Base-by-base conservation (phyloP, 768 basidiomycete genomes). In the Lentinula sp. region DNA sequence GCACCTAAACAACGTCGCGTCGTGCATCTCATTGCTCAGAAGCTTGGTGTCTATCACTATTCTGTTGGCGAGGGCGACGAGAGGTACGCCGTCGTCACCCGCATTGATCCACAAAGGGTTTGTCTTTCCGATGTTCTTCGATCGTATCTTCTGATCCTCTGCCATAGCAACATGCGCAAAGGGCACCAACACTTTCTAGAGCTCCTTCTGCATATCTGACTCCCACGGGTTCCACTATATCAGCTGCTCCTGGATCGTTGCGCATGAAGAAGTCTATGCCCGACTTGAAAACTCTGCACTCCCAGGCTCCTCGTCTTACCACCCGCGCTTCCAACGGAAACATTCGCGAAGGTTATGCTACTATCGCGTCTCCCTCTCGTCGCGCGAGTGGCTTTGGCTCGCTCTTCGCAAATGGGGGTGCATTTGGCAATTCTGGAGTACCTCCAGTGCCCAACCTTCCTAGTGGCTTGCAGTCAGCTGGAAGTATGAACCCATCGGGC, bases 181-280 rank as follows among this genome's bases (percentile, higher is more conserved):
- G 74, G 50, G 80, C 78, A 62, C 79, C 78, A 63, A 91, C 90
- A 18, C 81, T 93, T 66, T 88, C 88, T 23, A 88, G 92, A 51
- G 87, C 88, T 4, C 90, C 91, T 16, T 91, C 91, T 10, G 86
- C 89, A 8, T 93, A 92, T 70, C 81, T 93, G 23, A 80, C 83
- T 11, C 81, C 87, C 18, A 74, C 82, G 5, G 73, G 76, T 59
- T 70, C 71, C 68, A 69, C 69, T 65, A 59, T 59, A 67, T 79
- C 75, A 60, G 75, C 74, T 61, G 76, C 77, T 65, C 78, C 73
- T 65, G 80, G 77, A 16, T 78, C 85, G 45, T 82, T 98, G 59
- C 87, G 95, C 45, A 86, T 88, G 73, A 98, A 98, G 80, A 97
- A 97, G 76, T 96, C 94, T 23, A 98, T 98, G 97, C 97, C 97